phyloP scores from a whole-genome alignment of 2,329 filamentous ascomycete species.

The Cytospora schulzeri region DNA sequence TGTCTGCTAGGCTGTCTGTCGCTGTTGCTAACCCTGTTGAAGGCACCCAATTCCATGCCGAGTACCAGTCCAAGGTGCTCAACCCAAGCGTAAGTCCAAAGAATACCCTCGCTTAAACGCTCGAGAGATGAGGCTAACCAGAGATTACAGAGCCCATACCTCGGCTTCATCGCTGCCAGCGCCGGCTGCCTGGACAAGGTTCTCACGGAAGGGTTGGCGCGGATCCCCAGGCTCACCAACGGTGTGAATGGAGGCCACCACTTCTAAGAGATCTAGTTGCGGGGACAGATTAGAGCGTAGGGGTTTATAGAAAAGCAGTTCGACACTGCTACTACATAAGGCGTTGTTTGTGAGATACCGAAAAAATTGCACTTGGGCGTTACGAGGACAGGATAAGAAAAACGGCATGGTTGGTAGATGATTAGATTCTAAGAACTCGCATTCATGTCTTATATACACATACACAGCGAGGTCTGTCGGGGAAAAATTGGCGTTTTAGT shows the following conservation, averaged over 20 bases:
- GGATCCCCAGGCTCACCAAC: slow-evolving; percentile 25
- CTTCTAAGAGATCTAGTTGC: slow-evolving; percentile 13
- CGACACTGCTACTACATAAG: neutral
- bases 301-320: neutral
- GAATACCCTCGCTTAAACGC: slow-evolving; percentile 1
- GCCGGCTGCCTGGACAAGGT: slow-evolving; percentile 63
- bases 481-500: slow-evolving; percentile 10
- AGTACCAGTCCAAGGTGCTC: slow-evolving; percentile 29
- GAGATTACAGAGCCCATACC: slow-evolving; percentile 54
- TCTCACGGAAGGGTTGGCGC: slow-evolving; percentile 34
- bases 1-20: slow-evolving; percentile 65
- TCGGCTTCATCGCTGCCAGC: slow-evolving; percentile 82
- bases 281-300: neutral
- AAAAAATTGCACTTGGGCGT: slow-evolving; percentile 7
- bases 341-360: slow-evolving; percentile 7
- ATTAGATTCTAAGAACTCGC: slow-evolving; percentile 12
- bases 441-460: neutral
- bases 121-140: slow-evolving; percentile 28
- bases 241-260: slow-evolving; percentile 23
- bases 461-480: neutral
- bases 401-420: slow-evolving; percentile 7
- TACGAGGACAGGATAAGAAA: slow-evolving; percentile 1
- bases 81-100: slow-evolving; percentile 26
- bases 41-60: slow-evolving; percentile 29
- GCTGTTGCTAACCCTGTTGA: slow-evolving; percentile 14